phyloP scores from a whole-genome alignment of 106 monocot genomes.

The Cymbidium sinense region DNA sequence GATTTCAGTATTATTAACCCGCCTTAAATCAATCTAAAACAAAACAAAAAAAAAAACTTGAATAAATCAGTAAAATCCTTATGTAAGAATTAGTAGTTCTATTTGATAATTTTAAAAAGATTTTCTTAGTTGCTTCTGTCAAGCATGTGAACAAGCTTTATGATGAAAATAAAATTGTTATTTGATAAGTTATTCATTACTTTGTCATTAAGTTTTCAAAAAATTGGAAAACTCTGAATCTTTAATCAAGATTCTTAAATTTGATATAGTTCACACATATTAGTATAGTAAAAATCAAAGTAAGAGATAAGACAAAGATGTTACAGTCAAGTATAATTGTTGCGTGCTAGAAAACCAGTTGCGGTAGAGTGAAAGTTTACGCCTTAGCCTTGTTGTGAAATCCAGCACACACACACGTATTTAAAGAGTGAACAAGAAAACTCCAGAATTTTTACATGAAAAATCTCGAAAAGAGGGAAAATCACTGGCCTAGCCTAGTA shows the following conservation, averaged over 20 bases:
- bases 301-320: background rate
- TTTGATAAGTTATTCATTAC: background rate
- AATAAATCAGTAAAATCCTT: background rate
- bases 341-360: too few relatives aligned
- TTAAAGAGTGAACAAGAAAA: too few relatives aligned
- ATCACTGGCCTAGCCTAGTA: too few relatives aligned
- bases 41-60: background rate
- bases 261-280: background rate
- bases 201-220: background rate
- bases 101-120: background rate
- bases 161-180: background rate
- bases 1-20: constrained; percentile 92
- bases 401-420: too few relatives aligned
- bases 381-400: too few relatives aligned
- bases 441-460: too few relatives aligned
- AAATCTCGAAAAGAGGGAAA: too few relatives aligned
- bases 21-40: constrained; percentile 74
- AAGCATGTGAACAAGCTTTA: background rate
- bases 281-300: background rate
- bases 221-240: background rate
- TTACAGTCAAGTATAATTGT: background rate
- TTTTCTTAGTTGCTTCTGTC: background rate
- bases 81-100: background rate
- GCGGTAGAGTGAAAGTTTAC: too few relatives aligned
- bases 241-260: background rate